Base-by-base conservation (phyloP, 116 monocot species). In the Cymodocea nodosa region DNA sequence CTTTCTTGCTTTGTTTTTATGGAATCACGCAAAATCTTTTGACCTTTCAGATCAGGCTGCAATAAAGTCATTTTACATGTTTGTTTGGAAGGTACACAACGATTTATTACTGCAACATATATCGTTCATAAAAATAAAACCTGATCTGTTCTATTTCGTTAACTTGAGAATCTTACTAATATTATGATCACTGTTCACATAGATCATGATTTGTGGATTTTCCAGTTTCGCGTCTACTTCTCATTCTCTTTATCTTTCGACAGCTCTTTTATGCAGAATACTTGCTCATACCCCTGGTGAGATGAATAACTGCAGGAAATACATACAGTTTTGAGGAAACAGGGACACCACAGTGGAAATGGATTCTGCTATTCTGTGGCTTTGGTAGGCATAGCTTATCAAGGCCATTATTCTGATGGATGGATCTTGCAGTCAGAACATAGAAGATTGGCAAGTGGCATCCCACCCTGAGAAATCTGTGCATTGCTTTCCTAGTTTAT, bases 231-330 rank as follows among this genome's bases (percentile, higher is more conserved):
- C 35, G 53, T 17, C 35, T 34, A 5, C 11, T 66, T 67, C 23
- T 8, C 57, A 39, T 51, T 22, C 20, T 65, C 37, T 35, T 51
- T 22, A 23, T 37, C 50, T 58, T 58, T 63, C 60, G 65, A 56
- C 86, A 98, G 92, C 86, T 99, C 22, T 92, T 99, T 62, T 99
- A 99, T 71, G 86, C 89, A 1, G 92, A 99, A 57, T 99, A 99
- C 73, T 78, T 92, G 50, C 99, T 99, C 68, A 99, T 99, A 74
- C 99, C 99, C 53, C 80, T 92, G 22, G 84, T 99, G 56, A 79
- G 97, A 66, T 98, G 84, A 97, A 51, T 18, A 56, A 56, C 44
- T 44, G 7, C 44, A 12, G 44, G 44, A 44, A 44, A 8, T 10
- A 44, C 12, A 8, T 44, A 10, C 12, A 44, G 44, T 44, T 39